Base-by-base conservation (phyloP, 345 rosid species). In the Salix dunnii region DNA sequence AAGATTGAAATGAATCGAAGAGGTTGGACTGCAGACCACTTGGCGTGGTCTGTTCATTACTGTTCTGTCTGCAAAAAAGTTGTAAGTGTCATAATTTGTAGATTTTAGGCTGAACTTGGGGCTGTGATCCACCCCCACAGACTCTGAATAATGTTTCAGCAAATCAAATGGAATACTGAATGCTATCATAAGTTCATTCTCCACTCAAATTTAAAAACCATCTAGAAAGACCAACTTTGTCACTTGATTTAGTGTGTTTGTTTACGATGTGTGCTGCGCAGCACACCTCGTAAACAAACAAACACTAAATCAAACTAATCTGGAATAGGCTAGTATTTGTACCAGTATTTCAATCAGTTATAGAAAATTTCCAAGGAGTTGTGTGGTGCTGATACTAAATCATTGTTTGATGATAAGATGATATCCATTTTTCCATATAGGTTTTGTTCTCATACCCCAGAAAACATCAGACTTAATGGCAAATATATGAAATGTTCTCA, bases 1-100 rank as follows among this genome's bases (percentile, higher is more conserved):
- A 62, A 27, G 81, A 51, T 76, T 72, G 88, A 78, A 91, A 92
- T 60, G 93, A 86, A 43, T 90, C 91, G 23, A 91, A 77, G 10
- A 85, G 77, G 58, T 88, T 80, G 53, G 74, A 46, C 33, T 84
- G 83, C 33, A 53, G 67, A 64, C 53, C 72, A 76, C 33, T 77
- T 33, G 84, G 55, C 65, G 88, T 69, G 68, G 78, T 74, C 71
- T 70, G 81, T 40, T 76, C 85, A 51, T 70, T 65, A 77, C 71
- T 69, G 67, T 38, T 84, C 48, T 79, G 83, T 53, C 98, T 92
- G 97, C 88, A 90, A 79, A 80, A 77, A 70, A 27, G 33, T 71
- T 27, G 36, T n/a, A 60, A 11, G 23, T 25, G 40, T 46, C 63
- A 58, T 58, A 23, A 58, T 10, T n/a, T 4, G 16, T 58, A 55